Evolutionary conservation across 495 filamentous ascomycete species (phyloP).

Genomic region (Hyphodiscus hymeniophilus): DNA sequence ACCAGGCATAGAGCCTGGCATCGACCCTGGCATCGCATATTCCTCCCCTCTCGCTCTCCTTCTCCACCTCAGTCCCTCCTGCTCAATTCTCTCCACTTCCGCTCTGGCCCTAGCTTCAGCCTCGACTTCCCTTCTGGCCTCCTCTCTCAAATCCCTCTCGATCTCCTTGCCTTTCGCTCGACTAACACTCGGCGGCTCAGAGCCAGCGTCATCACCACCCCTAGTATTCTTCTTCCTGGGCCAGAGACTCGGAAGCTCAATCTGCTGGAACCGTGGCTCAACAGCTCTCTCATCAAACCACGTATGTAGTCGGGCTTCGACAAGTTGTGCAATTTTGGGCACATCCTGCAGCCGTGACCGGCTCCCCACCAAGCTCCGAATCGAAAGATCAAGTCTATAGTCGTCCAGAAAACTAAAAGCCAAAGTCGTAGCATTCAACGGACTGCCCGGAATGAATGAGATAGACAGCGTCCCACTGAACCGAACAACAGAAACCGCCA

Average conservation of each 20-base stretch:
- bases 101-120: conserved; percentile 31
- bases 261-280: conserved; percentile 92
- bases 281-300: conserved; percentile 98
- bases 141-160: conserved; percentile 36
- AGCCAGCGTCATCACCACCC: conserved; percentile 39
- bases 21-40: conserved; percentile 24
- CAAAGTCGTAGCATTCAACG: conserved; percentile 62
- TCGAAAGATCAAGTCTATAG: conserved; percentile 86
- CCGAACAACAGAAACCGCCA: conserved; percentile 83
- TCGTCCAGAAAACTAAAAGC: conserved; percentile 93
- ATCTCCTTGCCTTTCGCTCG: conserved; percentile 38
- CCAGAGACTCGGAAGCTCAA: conserved; percentile 89
- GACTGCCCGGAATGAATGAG: conserved; percentile 66
- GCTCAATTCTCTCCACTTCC: conserved; percentile 18
- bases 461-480: conserved; percentile 93
- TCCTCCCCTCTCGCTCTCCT: conserved; percentile 18
- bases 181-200: conserved; percentile 26
- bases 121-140: conserved; percentile 36
- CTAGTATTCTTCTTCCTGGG: conserved; percentile 79
- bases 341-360: conserved; percentile 88
- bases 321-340: conserved; percentile 91
- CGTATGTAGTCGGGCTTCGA: conserved; percentile 81
- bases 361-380: conserved; percentile 85
- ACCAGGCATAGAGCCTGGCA: conserved; percentile 12
- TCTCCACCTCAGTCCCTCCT: conserved; percentile 19